Percentiles rank a stretch among this genome's conserved stretches.
Conservation (phyloP, 2,329 filamentous ascomycete genomes). For the Phyllosticta citriasiana region DNA sequence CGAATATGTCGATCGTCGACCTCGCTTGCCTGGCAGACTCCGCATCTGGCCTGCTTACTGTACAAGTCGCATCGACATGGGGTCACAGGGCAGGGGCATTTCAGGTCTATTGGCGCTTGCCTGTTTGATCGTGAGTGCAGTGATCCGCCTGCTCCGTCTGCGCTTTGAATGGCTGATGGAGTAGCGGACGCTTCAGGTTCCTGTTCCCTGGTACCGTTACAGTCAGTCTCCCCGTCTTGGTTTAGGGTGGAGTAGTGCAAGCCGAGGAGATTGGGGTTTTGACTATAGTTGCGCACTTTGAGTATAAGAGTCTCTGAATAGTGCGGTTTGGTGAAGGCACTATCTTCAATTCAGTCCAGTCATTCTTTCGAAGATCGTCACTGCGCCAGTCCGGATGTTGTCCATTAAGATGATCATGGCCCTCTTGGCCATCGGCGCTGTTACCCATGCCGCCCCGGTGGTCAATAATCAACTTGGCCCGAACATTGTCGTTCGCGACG, state of each 20-base stretch:
- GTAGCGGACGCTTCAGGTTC: background rate
- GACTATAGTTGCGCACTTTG: background rate
- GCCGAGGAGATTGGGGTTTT: background rate
- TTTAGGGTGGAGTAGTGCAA: background rate
- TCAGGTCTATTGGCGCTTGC: background rate
- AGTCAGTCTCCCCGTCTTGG: background rate
- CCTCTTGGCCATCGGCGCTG: background rate
- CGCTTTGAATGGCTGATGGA: background rate
- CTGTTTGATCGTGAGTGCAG: background rate
- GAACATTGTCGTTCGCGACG: background rate
- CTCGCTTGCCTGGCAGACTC: background rate
- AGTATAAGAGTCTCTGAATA: background rate
- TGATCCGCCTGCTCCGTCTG: background rate
- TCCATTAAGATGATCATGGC: background rate
- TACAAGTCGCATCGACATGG: background rate
- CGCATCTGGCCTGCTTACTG: background rate
- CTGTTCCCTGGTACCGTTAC: background rate
- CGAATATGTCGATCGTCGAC: background rate
- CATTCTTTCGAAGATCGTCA: background rate
- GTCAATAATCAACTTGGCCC: background rate
- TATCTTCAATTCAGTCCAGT: background rate
- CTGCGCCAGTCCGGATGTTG: background rate
- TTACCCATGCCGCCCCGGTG: background rate
- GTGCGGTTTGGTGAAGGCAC: too few species aligned
- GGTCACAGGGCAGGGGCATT: background rate